Percentiles rank a stretch among this genome's conserved stretches.
phyloP scores from a whole-genome alignment of 306 rosid species.

The Myrica gale region DNA sequence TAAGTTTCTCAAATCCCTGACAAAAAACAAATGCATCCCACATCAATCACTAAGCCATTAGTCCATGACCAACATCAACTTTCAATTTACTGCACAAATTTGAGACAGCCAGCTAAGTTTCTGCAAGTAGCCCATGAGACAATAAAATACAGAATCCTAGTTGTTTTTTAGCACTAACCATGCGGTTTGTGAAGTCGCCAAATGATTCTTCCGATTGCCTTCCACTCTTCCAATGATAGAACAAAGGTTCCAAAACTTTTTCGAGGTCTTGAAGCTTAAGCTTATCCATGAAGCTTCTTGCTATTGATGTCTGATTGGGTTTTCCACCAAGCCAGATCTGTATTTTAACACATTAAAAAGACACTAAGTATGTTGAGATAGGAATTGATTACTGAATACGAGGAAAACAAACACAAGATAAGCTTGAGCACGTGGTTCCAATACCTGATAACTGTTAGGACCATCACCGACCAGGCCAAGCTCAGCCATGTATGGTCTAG shows the following conservation, averaged over 20 bases:
- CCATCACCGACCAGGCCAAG: slow-evolving; percentile 98
- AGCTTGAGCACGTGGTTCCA: slow-evolving; percentile 22
- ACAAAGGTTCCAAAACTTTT: slow-evolving; percentile 85
- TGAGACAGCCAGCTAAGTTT: not conserved
- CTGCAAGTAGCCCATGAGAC: not conserved
- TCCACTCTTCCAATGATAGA: slow-evolving; percentile 84
- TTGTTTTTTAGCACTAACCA: slow-evolving; percentile 48
- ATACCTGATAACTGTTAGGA: slow-evolving; percentile 97
- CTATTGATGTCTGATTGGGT: slow-evolving; percentile 72
- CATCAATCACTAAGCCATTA: slow-evolving; percentile 11
- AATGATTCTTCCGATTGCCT: slow-evolving; percentile 93
- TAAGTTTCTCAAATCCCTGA: slow-evolving; percentile 88
- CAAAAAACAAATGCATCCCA: slow-evolving; percentile 30
- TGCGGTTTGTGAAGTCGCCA: slow-evolving; percentile 69
- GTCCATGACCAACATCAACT: slow-evolving; percentile 1
- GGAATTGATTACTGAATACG: not conserved
- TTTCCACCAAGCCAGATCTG: slow-evolving; percentile 98
- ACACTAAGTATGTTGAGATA: not conserved
- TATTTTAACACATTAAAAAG: not conserved
- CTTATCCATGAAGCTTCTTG: slow-evolving; percentile 81
- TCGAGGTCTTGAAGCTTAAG: slow-evolving; percentile 91
- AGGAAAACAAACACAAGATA: not conserved
- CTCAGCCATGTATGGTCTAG: slow-evolving; percentile 98
- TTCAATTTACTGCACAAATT: slow-evolving; percentile 2
- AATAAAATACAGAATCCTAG: not conserved